Conservation (phyloP, 345 rosid genomes). For the Leavenworthia alabamica region DNA sequence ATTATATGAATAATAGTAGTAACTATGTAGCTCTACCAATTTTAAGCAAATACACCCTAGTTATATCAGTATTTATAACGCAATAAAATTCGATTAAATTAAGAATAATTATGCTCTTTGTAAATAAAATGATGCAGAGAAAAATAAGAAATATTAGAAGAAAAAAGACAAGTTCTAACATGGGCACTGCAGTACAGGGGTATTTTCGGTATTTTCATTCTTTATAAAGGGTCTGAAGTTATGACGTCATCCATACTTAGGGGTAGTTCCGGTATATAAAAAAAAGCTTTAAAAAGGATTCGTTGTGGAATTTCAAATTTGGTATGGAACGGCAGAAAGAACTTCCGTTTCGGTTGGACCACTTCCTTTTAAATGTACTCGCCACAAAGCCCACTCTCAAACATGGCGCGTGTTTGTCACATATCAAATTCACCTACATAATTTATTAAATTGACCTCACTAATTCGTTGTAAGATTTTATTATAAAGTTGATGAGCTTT, state of each 20-base stretch:
- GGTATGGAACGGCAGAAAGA: conserved; percentile 31
- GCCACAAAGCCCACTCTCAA: conserved; percentile 1
- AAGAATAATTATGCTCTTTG: too few relatives aligned
- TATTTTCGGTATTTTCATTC: background rate
- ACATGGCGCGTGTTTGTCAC: background rate
- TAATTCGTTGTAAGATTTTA: too few relatives aligned
- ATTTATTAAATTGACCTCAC: background rate
- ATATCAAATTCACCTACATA: too few relatives aligned
- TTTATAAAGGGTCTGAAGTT: background rate
- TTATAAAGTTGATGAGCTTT: too few relatives aligned
- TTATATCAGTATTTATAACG: too few relatives aligned
- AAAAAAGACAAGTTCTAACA: too few relatives aligned
- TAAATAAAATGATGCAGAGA: too few relatives aligned
- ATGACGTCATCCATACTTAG: conserved; percentile 8
- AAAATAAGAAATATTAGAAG: too few relatives aligned
- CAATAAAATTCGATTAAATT: too few relatives aligned
- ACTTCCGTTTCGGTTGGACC: conserved; percentile 29
- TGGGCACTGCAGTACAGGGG: background rate
- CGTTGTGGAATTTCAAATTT: conserved; percentile 24
- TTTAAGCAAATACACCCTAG: too few relatives aligned
- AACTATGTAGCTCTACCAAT: too few relatives aligned
- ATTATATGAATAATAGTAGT: too few relatives aligned
- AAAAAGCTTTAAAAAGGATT: background rate
- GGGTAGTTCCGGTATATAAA: conserved; percentile 10
- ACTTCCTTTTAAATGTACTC: conserved; percentile 22